Percentiles rank a stretch among this genome's conserved stretches.
These are phyloP conservation scores for Nakazawaea peltata DNA, from an alignment of 805 yeast genomes.

Conservation along the genomic window DNA sequence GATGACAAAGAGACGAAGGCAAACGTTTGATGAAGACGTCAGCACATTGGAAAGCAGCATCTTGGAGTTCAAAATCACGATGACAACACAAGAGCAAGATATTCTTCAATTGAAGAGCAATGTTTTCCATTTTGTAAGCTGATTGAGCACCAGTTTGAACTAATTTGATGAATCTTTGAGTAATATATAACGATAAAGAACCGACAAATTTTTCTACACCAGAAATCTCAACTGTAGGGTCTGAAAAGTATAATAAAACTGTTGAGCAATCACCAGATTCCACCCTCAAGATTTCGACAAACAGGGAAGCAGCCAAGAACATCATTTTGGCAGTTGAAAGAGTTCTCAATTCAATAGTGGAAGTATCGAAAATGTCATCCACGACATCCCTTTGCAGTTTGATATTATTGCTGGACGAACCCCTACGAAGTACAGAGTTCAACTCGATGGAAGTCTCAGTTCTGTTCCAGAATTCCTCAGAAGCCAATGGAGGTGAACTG, in stretches of 20 bases:
- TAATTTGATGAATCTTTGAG: constrained; percentile 44
- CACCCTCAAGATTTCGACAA: constrained; percentile 74
- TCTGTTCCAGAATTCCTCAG: constrained; percentile 70
- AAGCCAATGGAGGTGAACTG: constrained; percentile 81
- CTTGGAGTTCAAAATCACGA: constrained; percentile 65
- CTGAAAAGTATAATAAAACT: constrained; percentile 73
- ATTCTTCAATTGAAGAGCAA: constrained; percentile 62
- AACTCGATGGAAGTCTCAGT: constrained; percentile 89
- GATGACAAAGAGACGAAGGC: constrained; percentile 77
- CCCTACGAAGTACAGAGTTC: constrained; percentile 84
- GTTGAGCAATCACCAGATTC: constrained; percentile 76
- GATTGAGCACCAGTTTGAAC: constrained; percentile 46
- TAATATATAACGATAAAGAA: constrained; percentile 51
- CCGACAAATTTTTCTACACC: constrained; percentile 66
- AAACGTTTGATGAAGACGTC: constrained; percentile 54
- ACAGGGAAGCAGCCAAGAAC: constrained; percentile 77
- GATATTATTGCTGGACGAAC: constrained; percentile 75
- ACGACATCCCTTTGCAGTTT: constrained; percentile 65
- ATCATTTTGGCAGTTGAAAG: constrained; percentile 71
- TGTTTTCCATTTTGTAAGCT: constrained; percentile 47
- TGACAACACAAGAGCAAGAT: constrained; percentile 71
- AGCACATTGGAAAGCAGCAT: constrained; percentile 71
- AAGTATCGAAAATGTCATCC: constrained; percentile 39
- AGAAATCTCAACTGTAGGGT: constrained; percentile 65
- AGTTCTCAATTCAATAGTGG: constrained; percentile 41